Evolutionary conservation across 257 asterid genomes (phyloP).

Genomic region (Solanum ossicruentum): DNA sequence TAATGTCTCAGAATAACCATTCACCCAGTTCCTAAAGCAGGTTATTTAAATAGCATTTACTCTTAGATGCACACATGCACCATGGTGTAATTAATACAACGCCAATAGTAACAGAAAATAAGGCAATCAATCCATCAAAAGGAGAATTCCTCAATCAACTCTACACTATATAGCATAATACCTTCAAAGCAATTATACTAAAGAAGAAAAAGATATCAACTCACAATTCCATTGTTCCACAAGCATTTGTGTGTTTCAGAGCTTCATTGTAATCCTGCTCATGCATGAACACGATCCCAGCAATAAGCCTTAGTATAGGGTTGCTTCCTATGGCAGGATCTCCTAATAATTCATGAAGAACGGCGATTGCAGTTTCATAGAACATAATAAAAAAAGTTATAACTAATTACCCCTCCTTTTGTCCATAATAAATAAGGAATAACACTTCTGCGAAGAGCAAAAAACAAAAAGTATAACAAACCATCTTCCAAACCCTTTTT

Average conservation of each 20-base stretch:
- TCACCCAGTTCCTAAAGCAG: background rate
- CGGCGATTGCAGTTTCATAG: slow-evolving; percentile 59
- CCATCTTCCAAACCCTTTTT: background rate
- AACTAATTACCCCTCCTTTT: background rate
- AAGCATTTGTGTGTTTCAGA: slow-evolving; percentile 78
- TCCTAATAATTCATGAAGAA: slow-evolving; percentile 75
- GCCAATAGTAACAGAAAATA: background rate
- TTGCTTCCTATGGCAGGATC: slow-evolving; percentile 90
- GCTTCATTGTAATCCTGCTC: slow-evolving; percentile 96
- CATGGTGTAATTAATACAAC: background rate
- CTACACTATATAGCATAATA: background rate
- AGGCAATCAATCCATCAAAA: background rate
- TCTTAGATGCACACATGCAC: background rate
- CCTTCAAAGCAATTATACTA: background rate
- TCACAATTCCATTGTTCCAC: slow-evolving; percentile 95
- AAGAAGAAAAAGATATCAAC: slow-evolving; percentile 12
- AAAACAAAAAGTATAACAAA: background rate
- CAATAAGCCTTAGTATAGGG: slow-evolving; percentile 70
- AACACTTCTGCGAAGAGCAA: background rate
- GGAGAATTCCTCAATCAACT: background rate
- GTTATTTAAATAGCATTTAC: background rate
- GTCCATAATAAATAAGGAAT: background rate
- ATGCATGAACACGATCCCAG: slow-evolving; percentile 74
- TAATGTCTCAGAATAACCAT: background rate
- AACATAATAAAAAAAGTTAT: slow-evolving; percentile 2